These are phyloP conservation scores for Hippophae rhamnoides DNA, from an alignment of 306 rosid genomes.

Conservation along the genomic window DNA sequence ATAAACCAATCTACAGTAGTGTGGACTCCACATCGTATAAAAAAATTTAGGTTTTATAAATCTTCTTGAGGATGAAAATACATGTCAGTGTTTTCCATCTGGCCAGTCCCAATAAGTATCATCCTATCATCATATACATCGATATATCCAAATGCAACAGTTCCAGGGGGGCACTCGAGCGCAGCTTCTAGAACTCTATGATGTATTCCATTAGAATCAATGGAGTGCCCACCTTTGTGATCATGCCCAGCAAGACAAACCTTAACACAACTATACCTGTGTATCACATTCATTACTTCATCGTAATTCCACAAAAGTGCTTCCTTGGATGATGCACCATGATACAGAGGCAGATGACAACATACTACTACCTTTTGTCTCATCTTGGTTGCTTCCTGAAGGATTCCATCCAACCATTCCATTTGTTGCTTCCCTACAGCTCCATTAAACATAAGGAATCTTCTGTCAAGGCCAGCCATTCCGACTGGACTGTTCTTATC, in stretches of 20 bases:
- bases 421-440: conserved; percentile 77
- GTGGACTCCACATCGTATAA: neutral
- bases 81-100: conserved; percentile 56
- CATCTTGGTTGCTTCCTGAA: conserved; percentile 54
- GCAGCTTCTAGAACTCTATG: conserved; percentile 92
- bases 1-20: neutral
- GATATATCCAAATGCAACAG: conserved; percentile 54
- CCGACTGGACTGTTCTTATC: conserved; percentile 81
- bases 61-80: conserved; percentile 35
- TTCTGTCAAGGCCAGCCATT: conserved; percentile 56
- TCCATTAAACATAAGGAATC: conserved; percentile 93
- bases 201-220: conserved; percentile 76
- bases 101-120: conserved; percentile 53
- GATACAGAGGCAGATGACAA: conserved; percentile 76
- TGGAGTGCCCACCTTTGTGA: conserved; percentile 70
- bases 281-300: conserved; percentile 66
- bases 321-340: conserved; percentile 40
- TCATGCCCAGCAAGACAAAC: conserved; percentile 74
- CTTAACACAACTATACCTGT: conserved; percentile 62
- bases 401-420: conserved; percentile 59
- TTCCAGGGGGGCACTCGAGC: conserved; percentile 82
- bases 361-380: conserved; percentile 68
- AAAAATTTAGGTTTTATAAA: conserved; percentile 2
- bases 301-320: conserved; percentile 84
- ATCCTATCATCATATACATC: conserved; percentile 59